Conservation (phyloP, 257 asterid species). For the Misopates orontium region DNA sequence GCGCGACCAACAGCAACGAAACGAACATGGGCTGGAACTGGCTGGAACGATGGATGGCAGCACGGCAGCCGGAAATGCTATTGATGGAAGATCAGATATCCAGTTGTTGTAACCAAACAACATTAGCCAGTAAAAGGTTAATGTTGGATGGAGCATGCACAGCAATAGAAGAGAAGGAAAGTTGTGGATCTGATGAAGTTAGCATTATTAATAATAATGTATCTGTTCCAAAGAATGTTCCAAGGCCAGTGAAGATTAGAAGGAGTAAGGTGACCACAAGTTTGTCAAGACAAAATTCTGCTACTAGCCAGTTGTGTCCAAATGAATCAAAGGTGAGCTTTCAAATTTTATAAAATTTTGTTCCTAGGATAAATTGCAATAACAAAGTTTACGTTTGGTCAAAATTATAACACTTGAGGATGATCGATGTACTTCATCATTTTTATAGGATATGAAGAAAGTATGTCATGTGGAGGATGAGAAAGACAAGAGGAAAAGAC, state of each 20-base stretch:
- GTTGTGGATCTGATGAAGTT: constrained; percentile 63
- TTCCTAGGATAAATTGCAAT: not conserved
- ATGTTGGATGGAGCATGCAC: constrained; percentile 22
- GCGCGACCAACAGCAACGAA: constrained; percentile 26
- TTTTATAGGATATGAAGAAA: constrained; percentile 32
- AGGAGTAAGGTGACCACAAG: constrained; percentile 27
- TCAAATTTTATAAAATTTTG: not conserved
- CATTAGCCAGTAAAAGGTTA: constrained; percentile 36
- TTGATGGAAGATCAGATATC: constrained; percentile 16
- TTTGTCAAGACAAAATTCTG: constrained; percentile 29
- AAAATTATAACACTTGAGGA: too few species aligned
- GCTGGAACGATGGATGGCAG: constrained; percentile 72
- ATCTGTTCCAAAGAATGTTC: constrained; percentile 24
- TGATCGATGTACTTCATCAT: too few species aligned
- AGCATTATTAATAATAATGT: not conserved
- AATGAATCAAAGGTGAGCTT: constrained; percentile 38
- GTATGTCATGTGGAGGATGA: constrained; percentile 29
- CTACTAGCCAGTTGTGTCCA: constrained; percentile 31
- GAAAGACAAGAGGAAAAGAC: constrained; percentile 37
- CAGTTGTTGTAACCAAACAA: not conserved
- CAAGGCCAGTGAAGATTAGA: constrained; percentile 33
- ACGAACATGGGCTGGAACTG: constrained; percentile 50
- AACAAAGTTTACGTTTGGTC: not conserved
- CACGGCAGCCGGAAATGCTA: constrained; percentile 44
- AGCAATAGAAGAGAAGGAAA: constrained; percentile 49